Evolutionary conservation across 208 protist genomes (phyloP).

Genomic region (Herpetomonas samuelpessoai): DNA sequence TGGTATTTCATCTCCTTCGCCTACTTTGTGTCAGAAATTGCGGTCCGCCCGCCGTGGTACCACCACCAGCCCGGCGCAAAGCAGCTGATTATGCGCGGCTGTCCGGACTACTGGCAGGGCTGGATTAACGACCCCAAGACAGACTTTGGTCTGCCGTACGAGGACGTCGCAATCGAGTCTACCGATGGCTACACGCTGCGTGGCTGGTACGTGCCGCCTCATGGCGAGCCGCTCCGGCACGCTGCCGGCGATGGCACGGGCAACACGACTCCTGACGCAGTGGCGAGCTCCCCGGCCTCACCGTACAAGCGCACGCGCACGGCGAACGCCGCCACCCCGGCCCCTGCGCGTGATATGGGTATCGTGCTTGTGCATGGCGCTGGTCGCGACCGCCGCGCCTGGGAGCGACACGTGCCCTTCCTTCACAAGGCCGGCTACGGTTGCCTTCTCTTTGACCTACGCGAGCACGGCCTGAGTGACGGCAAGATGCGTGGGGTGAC

Average conservation of each 20-base stretch:
- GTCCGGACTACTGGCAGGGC: conserved; percentile 90
- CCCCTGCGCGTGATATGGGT: conserved; percentile 29
- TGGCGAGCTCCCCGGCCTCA: not conserved
- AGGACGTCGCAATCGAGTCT: conserved; percentile 75
- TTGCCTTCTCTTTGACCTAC: conserved; percentile 89
- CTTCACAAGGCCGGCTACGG: conserved; percentile 82
- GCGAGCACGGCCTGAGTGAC: conserved; percentile 85
- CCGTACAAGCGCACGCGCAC: conserved; percentile 3
- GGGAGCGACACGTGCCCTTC: conserved; percentile 86
- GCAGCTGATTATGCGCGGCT: conserved; percentile 45
- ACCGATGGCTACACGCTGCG: conserved; percentile 69
- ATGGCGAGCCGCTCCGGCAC: not conserved
- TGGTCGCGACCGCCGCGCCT: conserved; percentile 88
- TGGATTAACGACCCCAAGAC: conserved; percentile 80
- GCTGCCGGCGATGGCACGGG: too few relatives aligned
- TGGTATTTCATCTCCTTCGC: conserved; percentile 78
- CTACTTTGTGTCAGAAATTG: conserved; percentile 90
- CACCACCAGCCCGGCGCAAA: conserved; percentile 67
- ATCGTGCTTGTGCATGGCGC: conserved; percentile 91
- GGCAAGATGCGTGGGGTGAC: conserved; percentile 82
- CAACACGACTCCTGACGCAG: not conserved
- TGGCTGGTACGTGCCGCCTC: conserved; percentile 84
- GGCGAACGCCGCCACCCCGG: not conserved
- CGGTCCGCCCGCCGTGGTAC: conserved; percentile 89
- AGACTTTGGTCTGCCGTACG: conserved; percentile 75